These are phyloP conservation scores for Jasminum sambac DNA, from an alignment of 257 asterid species.

Conservation along the genomic window DNA sequence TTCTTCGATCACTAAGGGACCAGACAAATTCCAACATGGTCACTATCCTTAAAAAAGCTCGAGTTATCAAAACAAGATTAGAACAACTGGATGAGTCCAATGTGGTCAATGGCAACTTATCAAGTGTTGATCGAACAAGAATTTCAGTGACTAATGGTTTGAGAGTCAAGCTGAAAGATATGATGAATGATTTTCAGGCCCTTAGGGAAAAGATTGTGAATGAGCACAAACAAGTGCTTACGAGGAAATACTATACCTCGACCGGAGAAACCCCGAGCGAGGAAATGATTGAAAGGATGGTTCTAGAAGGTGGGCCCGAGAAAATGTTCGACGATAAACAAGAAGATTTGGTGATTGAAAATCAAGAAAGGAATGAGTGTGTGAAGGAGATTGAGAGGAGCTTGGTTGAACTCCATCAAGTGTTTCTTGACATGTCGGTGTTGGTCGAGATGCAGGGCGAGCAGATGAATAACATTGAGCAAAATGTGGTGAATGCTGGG, in stretches of 20 bases:
- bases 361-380: constrained; percentile 54
- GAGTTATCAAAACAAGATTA: constrained; percentile 50
- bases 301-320: constrained; percentile 30
- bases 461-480: constrained; percentile 69
- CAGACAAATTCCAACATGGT: constrained; percentile 59
- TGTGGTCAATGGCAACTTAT: constrained; percentile 37
- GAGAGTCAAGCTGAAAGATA: constrained; percentile 54
- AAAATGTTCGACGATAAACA: constrained; percentile 41
- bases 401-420: constrained; percentile 66
- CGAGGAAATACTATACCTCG: constrained; percentile 38
- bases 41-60: constrained; percentile 63
- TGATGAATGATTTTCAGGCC: constrained; percentile 70
- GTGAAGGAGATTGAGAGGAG: constrained; percentile 71
- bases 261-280: constrained; percentile 61
- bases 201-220: constrained; percentile 53
- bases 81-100: constrained; percentile 71
- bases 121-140: constrained; percentile 55
- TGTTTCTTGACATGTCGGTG: constrained; percentile 87
- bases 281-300: constrained; percentile 53
- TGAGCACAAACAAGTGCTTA: constrained; percentile 64
- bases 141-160: constrained; percentile 67
- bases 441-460: constrained; percentile 84
- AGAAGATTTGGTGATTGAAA: constrained; percentile 48
- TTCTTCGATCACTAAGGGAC: constrained; percentile 67
- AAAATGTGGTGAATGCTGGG: constrained; percentile 60